phyloP scores from a whole-genome alignment of 2,329 filamentous ascomycete species.

The Incumbomyces lentus region DNA sequence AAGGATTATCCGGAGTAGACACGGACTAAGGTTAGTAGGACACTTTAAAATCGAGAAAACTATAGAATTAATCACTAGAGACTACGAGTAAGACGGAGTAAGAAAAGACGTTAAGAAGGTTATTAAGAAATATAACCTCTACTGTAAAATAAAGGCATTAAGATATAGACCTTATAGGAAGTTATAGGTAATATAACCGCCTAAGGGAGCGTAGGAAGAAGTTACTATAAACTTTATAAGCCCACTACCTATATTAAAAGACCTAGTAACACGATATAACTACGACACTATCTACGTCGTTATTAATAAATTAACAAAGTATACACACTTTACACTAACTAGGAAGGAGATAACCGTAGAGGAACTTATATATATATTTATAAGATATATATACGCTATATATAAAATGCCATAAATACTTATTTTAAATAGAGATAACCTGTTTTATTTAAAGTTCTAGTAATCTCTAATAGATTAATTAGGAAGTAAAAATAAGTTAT shows the following conservation, averaged over 20 bases:
- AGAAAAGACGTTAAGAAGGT: slow-evolving; percentile 8
- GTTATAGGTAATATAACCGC: slow-evolving; percentile 3
- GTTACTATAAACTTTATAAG: slow-evolving; percentile 8
- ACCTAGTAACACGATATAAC: slow-evolving; percentile 4
- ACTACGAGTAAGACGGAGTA: slow-evolving; percentile 8
- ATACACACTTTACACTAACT: slow-evolving; percentile 4
- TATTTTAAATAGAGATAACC: slow-evolving; percentile 5
- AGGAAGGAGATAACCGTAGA: not conserved
- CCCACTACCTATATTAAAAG: slow-evolving; percentile 5
- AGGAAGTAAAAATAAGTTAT: slow-evolving; percentile 8
- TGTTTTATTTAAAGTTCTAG: slow-evolving; percentile 10
- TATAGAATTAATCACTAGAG: slow-evolving; percentile 9
- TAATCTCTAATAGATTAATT: not conserved
- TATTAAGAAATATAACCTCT: slow-evolving; percentile 8
- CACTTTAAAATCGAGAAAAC: slow-evolving; percentile 9
- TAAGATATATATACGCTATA: slow-evolving; percentile 8
- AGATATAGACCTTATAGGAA: slow-evolving; percentile 10
- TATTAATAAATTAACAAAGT: slow-evolving; percentile 7
- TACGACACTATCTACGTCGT: slow-evolving; percentile 10
- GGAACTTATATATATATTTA: slow-evolving; percentile 7
- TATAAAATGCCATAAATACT: slow-evolving; percentile 7
- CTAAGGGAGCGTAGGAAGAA: slow-evolving; percentile 11
- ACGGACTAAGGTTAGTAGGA: slow-evolving; percentile 3
- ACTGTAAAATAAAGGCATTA: slow-evolving; percentile 8
- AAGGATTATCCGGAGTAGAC: slow-evolving; percentile 2